Base-by-base conservation (phyloP, 192 early-diverging fungal species). In the Pecoramyces ruminantium region DNA sequence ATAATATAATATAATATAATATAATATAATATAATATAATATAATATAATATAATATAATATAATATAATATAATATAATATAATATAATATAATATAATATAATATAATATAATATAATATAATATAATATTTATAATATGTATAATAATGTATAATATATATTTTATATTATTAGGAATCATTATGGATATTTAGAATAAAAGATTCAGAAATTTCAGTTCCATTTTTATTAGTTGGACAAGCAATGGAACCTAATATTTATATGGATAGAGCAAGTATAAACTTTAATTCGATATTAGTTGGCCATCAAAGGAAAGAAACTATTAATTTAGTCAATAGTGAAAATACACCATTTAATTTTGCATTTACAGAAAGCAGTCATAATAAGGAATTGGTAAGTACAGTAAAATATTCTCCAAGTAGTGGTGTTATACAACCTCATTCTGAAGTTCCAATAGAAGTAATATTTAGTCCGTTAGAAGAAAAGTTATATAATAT, bases 201-300 rank as follows among this genome's bases (percentile, higher is more conserved):
- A 78, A 78, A 83, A 1, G 84, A 85, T 15, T 87, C 89, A 78
- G 79, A 83, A 29, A 85, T 91, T 21, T 77, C 78, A 6, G 86
- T 91, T 80, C 87, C 88, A 38, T 89, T 91, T 38, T 79, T 91
- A 39, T 80, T 91, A 30, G 87, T 91, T 8, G 90, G 89, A 28
- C 85, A 86, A 77, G 87, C 87, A 5, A 16, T 85, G 15, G 90
- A 91, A 82, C 90, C 90, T 12, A 90, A 89, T 77, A 83, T 91
- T 13, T 88, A 84, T 79, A 84, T 91, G 81, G 87, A 91, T 58
- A 81, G 82, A 17, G 79, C 86, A 15, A 84, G 85, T 34, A 81
- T 91, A 28, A 91, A 89, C 79, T 91, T 91, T 83, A 91, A 87
- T 78, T 87, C 90, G 13, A 82, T 91, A 2, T 82, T 91, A 27